phyloP scores from a whole-genome alignment of 129 eudicot genomes.

The Chrysanthemum seticuspe region DNA sequence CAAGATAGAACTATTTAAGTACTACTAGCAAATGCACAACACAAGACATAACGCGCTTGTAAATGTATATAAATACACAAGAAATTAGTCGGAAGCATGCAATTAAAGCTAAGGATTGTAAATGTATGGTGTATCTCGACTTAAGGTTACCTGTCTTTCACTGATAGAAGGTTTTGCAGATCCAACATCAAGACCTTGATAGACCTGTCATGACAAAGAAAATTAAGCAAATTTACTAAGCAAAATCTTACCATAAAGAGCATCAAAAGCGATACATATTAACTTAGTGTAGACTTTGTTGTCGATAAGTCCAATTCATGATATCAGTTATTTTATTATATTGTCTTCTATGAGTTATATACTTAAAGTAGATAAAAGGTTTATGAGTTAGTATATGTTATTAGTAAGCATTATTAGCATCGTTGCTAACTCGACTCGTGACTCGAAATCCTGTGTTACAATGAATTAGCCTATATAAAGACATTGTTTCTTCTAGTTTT shows the following conservation, averaged over 20 bases:
- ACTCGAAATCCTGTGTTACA: too few relatives aligned
- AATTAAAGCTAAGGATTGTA: background rate
- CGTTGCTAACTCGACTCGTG: too few relatives aligned
- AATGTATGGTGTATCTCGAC: slow-evolving; percentile 7
- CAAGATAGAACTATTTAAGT: background rate
- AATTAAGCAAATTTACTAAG: background rate
- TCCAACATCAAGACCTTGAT: slow-evolving; percentile 92
- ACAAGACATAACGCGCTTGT: too few relatives aligned
- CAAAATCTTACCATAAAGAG: background rate
- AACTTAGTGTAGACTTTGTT: background rate
- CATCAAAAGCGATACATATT: background rate
- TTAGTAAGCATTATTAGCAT: too few relatives aligned
- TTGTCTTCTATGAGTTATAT: too few relatives aligned
- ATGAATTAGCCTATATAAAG: too few relatives aligned
- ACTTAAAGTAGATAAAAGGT: too few relatives aligned
- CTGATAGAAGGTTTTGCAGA: slow-evolving; percentile 87
- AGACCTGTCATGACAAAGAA: slow-evolving; percentile 52
- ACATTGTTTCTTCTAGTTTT: too few relatives aligned
- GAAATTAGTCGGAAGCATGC: background rate
- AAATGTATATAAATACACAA: too few relatives aligned
- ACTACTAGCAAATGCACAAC: too few relatives aligned
- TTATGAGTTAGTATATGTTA: too few relatives aligned
- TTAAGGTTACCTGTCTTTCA: slow-evolving; percentile 61
- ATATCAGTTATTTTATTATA: background rate
- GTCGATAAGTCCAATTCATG: background rate